Evolutionary conservation across 139 green algal species (phyloP), one percentile per base, ranked within the genome.

Genomic region (Tetradesmus obliquus): DNA sequence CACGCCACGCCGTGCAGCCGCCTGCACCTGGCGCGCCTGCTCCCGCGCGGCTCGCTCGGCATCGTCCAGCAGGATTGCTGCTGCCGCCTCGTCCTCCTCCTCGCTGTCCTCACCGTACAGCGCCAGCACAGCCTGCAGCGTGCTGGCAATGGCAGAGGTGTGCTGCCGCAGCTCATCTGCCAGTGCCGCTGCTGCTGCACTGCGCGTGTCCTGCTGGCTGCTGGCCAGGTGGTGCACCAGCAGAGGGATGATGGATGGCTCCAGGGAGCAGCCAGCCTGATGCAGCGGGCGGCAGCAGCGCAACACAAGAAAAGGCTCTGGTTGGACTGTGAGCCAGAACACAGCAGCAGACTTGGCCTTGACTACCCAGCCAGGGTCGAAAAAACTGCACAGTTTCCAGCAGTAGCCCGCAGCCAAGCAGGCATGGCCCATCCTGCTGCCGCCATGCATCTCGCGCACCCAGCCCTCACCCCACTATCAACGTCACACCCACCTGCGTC

Each of bases 181-280:
- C 51, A 96, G 94, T 4, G 91, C 94, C 13, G 90, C 87, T 8
- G 93, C 94, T 9, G 94, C 92, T 15, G 92, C 91, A 6, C 55
- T 69, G 62, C 95, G 91, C 58, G 96, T 95, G 84, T 97, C 93
- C 54, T 60, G 71, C n/a, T 86, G 66, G 24, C 22, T 45, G 53
- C 62, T 74, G 60, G 88, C 45, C 17, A 91, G 66, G 81, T 92
- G 87, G 54, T 58, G 84, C 60, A 91, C 51, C 55, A 92, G 88
- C 55, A 22, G 88, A 3, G 76, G 88, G 74, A 91, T 58, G 84
- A 93, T n/a, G 45, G 80, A 62, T 7, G 60, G n/a, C 45, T 84
- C 7, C 17, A 90, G 32, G 5, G 10, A 20, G 9, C 66, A 88
- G 12, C 80, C 80, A 82, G 88, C 88, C 88, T 92, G 62, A 1